Evolutionary conservation across 805 yeast genomes (phyloP), one percentile per base, ranked within the genome.

Genomic region (Starmerella bacillaris): DNA sequence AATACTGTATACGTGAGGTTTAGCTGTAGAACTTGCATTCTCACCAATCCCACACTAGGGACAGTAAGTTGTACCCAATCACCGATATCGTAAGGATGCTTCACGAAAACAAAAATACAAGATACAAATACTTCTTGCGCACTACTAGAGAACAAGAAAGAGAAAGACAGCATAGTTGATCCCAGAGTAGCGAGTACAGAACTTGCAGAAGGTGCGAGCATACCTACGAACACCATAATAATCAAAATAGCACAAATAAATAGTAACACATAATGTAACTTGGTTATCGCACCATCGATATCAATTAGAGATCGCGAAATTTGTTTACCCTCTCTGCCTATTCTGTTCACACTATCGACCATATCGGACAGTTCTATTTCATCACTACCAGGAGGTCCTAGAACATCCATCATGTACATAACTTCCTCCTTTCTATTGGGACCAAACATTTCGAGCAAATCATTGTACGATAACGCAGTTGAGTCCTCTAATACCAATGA

Each of bases 81-180:
- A n/a, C 63, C 63, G 6, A 56, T 55, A 38, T 59, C 64, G 33
- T 46, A 49, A 3, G 64, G 64, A 36, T 59, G 64, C 49, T 59
- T 59, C 32, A 56, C 61, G 33, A 59, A 59, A 36, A 59, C 37
- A 39, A 55, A 59, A 11, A 59, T 51, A 38, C 60, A 56, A 4
- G 61, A 52, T 16, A 55, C 50, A 31, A 60, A 48, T n/a, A 59
- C 42, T 38, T 59, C 64, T 35, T 55, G 60, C 12, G 54, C 51
- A 8, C 62, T 54, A 17, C 54, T 41, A 4, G 58, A 42, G 35
- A 59, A 55, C 28, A 60, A 48, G 41, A 57, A 59, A 9, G 64
- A 57, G 27, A 59, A 36, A 3, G 62, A 59, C 24, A 59, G 49
- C 21, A 59, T 36, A 0, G 62, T 45, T 8, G 64, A 50, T 5